Evolutionary conservation across 1,139 yeast species (phyloP).

Genomic region (Pichia sp.): DNA sequence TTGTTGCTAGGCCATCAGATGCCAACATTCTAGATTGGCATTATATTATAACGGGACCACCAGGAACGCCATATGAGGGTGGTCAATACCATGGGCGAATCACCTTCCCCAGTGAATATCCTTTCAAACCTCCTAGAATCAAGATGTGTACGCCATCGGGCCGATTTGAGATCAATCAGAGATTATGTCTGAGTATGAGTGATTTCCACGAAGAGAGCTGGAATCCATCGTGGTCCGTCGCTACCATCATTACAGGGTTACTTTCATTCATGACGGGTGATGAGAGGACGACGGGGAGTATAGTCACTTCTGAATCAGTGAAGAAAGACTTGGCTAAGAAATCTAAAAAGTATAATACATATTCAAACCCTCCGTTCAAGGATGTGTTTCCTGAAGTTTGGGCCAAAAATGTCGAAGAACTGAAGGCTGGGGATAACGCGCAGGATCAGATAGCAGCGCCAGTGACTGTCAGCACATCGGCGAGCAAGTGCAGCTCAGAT

Average conservation of each 20-base stretch:
- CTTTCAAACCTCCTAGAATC: constrained; percentile 89
- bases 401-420: constrained; percentile 34
- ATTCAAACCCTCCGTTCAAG: constrained; percentile 44
- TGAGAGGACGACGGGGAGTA: constrained; percentile 51
- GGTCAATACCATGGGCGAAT: constrained; percentile 91
- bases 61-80: constrained; percentile 62
- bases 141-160: constrained; percentile 87
- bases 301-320: constrained; percentile 44
- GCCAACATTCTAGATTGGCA: constrained; percentile 74
- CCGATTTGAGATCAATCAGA: constrained; percentile 61
- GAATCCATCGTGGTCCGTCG: constrained; percentile 95
- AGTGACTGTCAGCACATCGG: constrained; percentile 10
- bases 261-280: constrained; percentile 78
- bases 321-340: constrained; percentile 41
- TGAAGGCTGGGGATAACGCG: no score
- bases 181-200: constrained; percentile 82
- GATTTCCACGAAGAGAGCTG: constrained; percentile 92
- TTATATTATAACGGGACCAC: constrained; percentile 78
- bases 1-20: constrained; percentile 80
- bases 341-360: constrained; percentile 61
- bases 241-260: constrained; percentile 77
- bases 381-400: constrained; percentile 64
- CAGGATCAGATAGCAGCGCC: neutral
- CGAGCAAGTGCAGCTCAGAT: no score
- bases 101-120: constrained; percentile 79